Base-by-base conservation (phyloP, 257 asterid species). In the Penstemon eatonii region DNA sequence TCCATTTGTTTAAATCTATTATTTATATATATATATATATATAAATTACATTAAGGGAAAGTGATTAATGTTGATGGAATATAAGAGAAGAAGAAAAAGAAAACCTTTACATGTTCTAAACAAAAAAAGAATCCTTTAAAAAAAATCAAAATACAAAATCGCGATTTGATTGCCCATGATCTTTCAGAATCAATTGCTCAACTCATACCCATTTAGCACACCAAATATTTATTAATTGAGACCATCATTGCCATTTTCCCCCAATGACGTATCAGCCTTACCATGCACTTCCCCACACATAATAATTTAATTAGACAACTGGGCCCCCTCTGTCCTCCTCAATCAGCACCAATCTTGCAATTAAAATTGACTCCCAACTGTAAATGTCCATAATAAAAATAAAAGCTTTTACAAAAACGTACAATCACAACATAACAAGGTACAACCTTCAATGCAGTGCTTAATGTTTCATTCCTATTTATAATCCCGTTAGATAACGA, bases 261-360 rank as follows among this genome's bases (percentile, higher is more conserved):
- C 81, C 81, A 82, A 75, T 41, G 0, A 43, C 0, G 0, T 1
- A 0, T 0, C 0, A 47, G 42, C 84, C 7, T 6, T 18, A 33
- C 78, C 63, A 50, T 63, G 58, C 79, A 66, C 80, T 25, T 59
- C 63, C 44, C 70, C n/a, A 54, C 63, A 54, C 38, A 57, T 60
- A 42, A 40, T 56, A 59, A 65, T 61, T 71, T 19, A 54, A 38
- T 8, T 55, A 42, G 90, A 84, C 95, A 91, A 52, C 65, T 80
- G 85, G 95, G 86, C 45, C 92, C 96, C 69, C 5, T 6, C n/a
- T 82, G 95, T 81, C 90, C 70, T 68, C 85, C 68, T 40, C 61
- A 65, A 42, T 76, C 79, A 54, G 78, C 81, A 81, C 89, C 79
- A 63, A 33, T 66, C 43, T 72, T 66, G 71, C 76, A 70, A 55